Conservation (phyloP, 306 rosid species). For the Purshia tridentata region DNA sequence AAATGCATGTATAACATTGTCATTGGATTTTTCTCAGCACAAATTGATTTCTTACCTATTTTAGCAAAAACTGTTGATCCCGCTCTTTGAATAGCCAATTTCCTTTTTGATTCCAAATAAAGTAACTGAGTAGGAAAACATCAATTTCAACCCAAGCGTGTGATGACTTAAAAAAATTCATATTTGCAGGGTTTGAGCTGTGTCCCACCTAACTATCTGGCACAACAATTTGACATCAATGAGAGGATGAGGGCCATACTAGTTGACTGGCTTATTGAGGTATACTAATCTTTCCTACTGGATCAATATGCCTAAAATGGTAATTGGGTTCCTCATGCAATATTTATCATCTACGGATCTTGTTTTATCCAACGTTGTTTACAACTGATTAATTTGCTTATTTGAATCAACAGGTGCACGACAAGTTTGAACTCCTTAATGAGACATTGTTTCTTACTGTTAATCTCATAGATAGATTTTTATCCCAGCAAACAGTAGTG, state of each 20-base stretch:
- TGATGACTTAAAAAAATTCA: constrained; percentile 23
- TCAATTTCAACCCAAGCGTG: constrained; percentile 6
- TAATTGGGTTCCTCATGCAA: constrained; percentile 19
- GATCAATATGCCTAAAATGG: constrained; percentile 27
- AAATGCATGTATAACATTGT: neutral
- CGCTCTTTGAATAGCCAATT: neutral
- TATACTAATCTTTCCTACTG: constrained; percentile 26
- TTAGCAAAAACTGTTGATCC: neutral
- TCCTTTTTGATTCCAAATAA: constrained; percentile 8
- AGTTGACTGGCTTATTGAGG: constrained; percentile 98
- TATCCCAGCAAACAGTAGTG: constrained; percentile 54
- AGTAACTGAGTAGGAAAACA: neutral
- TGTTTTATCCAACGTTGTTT: neutral
- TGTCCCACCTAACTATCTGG: constrained; percentile 67
- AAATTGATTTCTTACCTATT: neutral
- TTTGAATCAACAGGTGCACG: constrained; percentile 74
- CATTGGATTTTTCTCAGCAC: neutral
- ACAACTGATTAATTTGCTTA: neutral
- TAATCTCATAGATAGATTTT: constrained; percentile 80
- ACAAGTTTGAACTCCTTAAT: constrained; percentile 83
- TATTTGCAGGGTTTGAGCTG: constrained; percentile 58
- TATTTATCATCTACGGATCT: neutral
- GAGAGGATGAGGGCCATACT: constrained; percentile 96
- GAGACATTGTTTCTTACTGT: constrained; percentile 89
- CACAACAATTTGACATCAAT: constrained; percentile 75